Evolutionary conservation across 805 yeast genomes (phyloP), one percentile per base, ranked within the genome.

Genomic region (Starmerella asiatica): DNA sequence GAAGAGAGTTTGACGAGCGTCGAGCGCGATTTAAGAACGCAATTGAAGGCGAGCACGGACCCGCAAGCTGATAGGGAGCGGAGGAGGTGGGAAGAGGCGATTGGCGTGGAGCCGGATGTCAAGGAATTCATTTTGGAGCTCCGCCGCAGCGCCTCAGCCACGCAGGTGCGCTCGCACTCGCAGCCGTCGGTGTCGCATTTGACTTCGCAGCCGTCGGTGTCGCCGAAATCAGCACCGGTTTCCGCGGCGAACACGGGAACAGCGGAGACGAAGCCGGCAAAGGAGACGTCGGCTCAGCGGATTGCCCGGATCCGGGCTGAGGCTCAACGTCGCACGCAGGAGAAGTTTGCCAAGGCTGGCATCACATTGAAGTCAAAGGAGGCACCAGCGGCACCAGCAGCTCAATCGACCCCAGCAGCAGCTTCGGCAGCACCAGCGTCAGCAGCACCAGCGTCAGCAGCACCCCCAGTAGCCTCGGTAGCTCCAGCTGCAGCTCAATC

Each of bases 41-140:
- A 73, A 46, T 39, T 52, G n/a, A 68, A 30, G 50, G 27, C 32
- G 19, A 43, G 68, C 8, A 38, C 50, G 3, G 63, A 56, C 29
- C 48, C 56, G 12, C 45, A 47, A 12, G 47, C 35, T 16, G 65
- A 62, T 30, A 52, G 68, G n/a, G 79, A 78, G 4, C 68, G 71
- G 32, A 68, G 73, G 27, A 76, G 79, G 53, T 86, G 86, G 83
- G 94, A 81, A 46, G 68, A 73, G 34, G 95, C 93, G 11, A 62
- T 75, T 29, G 93, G 86, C 29, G 76, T 84, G 21, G 75, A 72
- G 50, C 69, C 74, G n/a, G 67, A 71, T 29, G 86, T 83, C 32
- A 67, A 70, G 39, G 62, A 63, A 5, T 75, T 86, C 48, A 74
- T 86, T 45, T 62, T 61, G 34, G 70, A 70, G 34, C 62, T 84